Evolutionary conservation across 805 yeast genomes (phyloP).

Genomic region (Kazachstania africana): DNA sequence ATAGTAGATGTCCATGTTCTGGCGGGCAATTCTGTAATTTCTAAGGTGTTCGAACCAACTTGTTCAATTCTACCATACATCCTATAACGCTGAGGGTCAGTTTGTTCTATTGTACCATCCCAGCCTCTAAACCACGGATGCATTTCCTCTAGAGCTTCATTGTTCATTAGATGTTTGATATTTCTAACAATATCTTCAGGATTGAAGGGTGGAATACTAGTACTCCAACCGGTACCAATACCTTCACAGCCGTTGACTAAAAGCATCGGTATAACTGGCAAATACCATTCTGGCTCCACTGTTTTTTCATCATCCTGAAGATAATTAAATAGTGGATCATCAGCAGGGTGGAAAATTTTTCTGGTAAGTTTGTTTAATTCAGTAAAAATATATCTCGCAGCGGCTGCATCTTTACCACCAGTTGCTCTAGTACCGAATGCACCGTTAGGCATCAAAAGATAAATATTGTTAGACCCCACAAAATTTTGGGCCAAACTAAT

Average conservation of each 20-base stretch:
- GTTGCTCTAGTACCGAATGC: slow-evolving; percentile 91
- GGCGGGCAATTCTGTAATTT: slow-evolving; percentile 86
- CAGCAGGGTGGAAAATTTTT: slow-evolving; percentile 65
- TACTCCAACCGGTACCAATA: slow-evolving; percentile 98
- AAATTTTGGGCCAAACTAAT: slow-evolving; percentile 91
- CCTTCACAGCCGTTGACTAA: slow-evolving; percentile 95
- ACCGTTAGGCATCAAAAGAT: slow-evolving; percentile 81
- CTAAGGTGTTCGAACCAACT: slow-evolving; percentile 66
- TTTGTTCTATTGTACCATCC: slow-evolving; percentile 68
- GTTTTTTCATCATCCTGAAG: slow-evolving; percentile 87
- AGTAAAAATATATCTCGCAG: slow-evolving; percentile 91
- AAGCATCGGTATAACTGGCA: slow-evolving; percentile 91
- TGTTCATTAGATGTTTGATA: slow-evolving; percentile 59
- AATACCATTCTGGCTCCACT: slow-evolving; percentile 92
- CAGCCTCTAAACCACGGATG: slow-evolving; percentile 93
- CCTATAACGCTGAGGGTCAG: slow-evolving; percentile 56
- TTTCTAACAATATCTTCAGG: slow-evolving; percentile 75
- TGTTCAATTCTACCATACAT: slow-evolving; percentile 75
- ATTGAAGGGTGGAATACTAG: slow-evolving; percentile 81
- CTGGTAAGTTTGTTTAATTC: slow-evolving; percentile 68
- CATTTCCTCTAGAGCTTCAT: slow-evolving; percentile 61
- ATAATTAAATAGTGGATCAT: slow-evolving; percentile 66
- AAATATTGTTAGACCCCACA: slow-evolving; percentile 83
- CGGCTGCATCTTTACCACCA: slow-evolving; percentile 98
- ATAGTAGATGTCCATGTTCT: slow-evolving; percentile 85